Evolutionary conservation across 1,284 basidiomycete species (phyloP).

Genomic region (Moesziomyces parantarcticus): DNA sequence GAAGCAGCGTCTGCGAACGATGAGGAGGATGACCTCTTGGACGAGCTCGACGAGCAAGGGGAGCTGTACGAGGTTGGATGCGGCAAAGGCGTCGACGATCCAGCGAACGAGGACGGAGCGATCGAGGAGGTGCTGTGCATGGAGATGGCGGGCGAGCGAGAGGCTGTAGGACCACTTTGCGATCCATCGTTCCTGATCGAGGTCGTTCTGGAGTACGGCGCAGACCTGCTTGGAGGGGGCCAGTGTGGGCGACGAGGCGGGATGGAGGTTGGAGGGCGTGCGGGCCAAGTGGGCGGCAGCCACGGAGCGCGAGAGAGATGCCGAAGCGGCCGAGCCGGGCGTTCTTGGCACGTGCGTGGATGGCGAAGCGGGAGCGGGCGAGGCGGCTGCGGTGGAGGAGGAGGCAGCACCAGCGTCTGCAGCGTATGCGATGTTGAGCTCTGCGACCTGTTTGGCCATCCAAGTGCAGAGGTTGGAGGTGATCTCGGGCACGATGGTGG

Average conservation of each 20-base stretch:
- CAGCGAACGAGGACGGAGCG: conserved; percentile 81
- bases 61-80: conserved; percentile 43
- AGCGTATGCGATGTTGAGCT: conserved; percentile 71
- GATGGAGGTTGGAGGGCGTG: conserved; percentile 18
- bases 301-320: conserved; percentile 25
- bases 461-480: conserved; percentile 86
- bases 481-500: conserved; percentile 87
- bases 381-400: conserved; percentile 34
- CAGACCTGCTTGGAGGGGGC: conserved; percentile 25
- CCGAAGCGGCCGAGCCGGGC: conserved; percentile 7
- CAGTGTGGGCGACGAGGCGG: conserved; percentile 12
- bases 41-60: conserved; percentile 45
- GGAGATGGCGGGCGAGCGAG: conserved; percentile 76
- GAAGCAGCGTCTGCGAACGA: conserved; percentile 37
- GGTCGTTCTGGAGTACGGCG: conserved; percentile 69
- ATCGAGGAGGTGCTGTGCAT: conserved; percentile 83
- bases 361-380: conserved; percentile 36
- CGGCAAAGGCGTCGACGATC: conserved; percentile 80
- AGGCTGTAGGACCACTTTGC: conserved; percentile 81
- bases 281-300: conserved; percentile 24
- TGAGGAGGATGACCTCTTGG: conserved; percentile 37
- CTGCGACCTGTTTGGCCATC: conserved; percentile 85
- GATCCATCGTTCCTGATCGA: conserved; percentile 80
- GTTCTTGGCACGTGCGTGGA: conserved; percentile 25
- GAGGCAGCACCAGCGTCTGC: conserved; percentile 37